A percentile compares a stretch with the other conserved stretches of the same genome.
Conservation (phyloP, 179 eudicot species). For the Spinacia oleracea region DNA sequence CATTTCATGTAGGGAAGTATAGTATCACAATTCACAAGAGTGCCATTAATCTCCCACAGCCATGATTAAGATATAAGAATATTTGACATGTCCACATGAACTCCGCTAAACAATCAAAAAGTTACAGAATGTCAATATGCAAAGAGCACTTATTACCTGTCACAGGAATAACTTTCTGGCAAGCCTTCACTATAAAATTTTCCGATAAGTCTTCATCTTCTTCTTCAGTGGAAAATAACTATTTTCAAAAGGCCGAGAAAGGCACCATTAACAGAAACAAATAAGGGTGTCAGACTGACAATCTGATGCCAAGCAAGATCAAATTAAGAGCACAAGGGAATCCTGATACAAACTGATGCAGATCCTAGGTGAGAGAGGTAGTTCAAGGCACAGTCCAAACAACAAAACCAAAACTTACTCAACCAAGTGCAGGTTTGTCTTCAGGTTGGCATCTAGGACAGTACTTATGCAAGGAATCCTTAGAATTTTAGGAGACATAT, state of each 20-base stretch:
- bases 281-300: neutral
- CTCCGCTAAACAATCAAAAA: neutral
- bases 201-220: slow-evolving; percentile 87
- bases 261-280: neutral
- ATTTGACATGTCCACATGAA: neutral
- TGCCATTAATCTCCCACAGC: neutral
- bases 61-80: neutral
- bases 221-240: slow-evolving; percentile 78
- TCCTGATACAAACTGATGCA: neutral
- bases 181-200: slow-evolving; percentile 86
- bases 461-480: neutral
- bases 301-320: neutral
- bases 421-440: neutral
- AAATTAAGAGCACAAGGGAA: neutral
- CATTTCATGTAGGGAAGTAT: neutral
- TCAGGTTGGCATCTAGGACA: neutral
- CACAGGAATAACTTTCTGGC: slow-evolving; percentile 91
- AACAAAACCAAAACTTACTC: neutral
- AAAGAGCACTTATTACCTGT: slow-evolving; percentile 51
- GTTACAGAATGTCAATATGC: slow-evolving; percentile 17
- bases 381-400: neutral
- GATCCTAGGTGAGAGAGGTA: neutral
- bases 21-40: neutral
- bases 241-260: slow-evolving; percentile 16
- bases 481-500: neutral